These are phyloP conservation scores for Phytophthora pseudosyringae DNA, from an alignment of 352 stramenopile genomes.

Conservation along the genomic window DNA sequence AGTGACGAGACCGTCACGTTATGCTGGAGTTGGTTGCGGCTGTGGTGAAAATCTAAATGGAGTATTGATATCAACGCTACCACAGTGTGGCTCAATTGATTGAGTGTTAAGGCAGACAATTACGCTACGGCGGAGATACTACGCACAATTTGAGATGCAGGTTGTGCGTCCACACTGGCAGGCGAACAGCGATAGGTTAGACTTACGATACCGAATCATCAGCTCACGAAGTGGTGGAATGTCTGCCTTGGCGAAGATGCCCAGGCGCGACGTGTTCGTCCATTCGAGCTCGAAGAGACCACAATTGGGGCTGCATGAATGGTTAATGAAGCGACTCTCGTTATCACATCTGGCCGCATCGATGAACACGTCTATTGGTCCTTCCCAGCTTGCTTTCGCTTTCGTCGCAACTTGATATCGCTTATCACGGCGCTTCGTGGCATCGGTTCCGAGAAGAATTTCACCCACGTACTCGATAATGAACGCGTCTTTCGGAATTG, in stretches of 20 bases:
- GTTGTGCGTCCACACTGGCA: neutral
- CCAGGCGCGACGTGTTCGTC: constrained; percentile 2
- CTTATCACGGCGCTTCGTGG: neutral
- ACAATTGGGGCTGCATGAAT: constrained; percentile 1
- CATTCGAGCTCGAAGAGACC: constrained; percentile 1
- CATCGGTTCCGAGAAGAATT: neutral
- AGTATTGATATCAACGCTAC: too few relatives aligned
- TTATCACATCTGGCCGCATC: constrained; percentile 4
- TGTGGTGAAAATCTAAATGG: too few relatives aligned
- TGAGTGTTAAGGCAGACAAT: too few relatives aligned
- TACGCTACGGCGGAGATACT: too few relatives aligned
- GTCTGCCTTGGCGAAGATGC: neutral
- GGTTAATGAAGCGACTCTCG: constrained; percentile 4
- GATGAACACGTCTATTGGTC: neutral
- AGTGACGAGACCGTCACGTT: too few relatives aligned
- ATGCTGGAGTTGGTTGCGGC: too few relatives aligned
- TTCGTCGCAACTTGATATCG: neutral
- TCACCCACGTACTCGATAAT: constrained; percentile 3
- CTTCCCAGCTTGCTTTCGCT: neutral
- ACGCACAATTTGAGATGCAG: neutral
- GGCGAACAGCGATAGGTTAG: neutral
- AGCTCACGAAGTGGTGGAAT: neutral
- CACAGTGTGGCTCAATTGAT: too few relatives aligned
- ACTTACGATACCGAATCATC: neutral
- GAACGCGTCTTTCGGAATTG: neutral